Base-by-base conservation (phyloP, 345 rosid species). In the Xanthoceras sorbifolium region DNA sequence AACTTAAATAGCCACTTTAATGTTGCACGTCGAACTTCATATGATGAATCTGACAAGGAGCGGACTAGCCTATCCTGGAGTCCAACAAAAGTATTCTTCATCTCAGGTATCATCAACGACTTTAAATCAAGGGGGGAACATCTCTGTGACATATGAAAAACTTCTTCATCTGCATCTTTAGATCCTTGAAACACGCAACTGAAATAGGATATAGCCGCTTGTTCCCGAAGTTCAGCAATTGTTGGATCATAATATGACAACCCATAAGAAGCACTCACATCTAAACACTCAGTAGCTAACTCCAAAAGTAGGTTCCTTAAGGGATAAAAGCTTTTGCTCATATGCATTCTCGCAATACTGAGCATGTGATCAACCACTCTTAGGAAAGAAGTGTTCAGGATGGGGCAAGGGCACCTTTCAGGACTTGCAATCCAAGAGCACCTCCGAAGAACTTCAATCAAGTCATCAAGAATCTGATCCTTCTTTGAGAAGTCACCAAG, bases 21-120 rank as follows among this genome's bases (percentile, higher is more conserved):
- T 77, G 98, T 92, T 76, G 90, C 89, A 62, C 89, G 90, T 70
- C 93, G 93, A 85, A 93, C 97, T 85, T 95, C 99, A 85, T 92
- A 95, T 31, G 91, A 89, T 60, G 92, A 89, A 82, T 93, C 96
- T 66, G 89, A 87, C 80, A 93, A 72, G 73, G 90, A 86, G 28
- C 85, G 82, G 44, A 85, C 77, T 80, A 95, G 78, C 88, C 86
- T 87, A 67, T 88, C 93, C 38, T 76, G 82, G 64, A 86, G 86
- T 65, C 89, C 87, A 11, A 77, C 46, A 82, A 79, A 86, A 72
- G 61, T 11, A 64, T 79, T 82, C 64, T 65, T 77, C 66, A 73
- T 79, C 81, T 84, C 89, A 71, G 71, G 71, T 60, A 36, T 77
- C 73, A 79, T 79, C 31, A 36, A 79, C 63, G 55, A 65, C 36